Evolutionary conservation across 495 filamentous ascomycete genomes (phyloP), one percentile per base, ranked within the genome.

Genomic region (Neurospora sp.): DNA sequence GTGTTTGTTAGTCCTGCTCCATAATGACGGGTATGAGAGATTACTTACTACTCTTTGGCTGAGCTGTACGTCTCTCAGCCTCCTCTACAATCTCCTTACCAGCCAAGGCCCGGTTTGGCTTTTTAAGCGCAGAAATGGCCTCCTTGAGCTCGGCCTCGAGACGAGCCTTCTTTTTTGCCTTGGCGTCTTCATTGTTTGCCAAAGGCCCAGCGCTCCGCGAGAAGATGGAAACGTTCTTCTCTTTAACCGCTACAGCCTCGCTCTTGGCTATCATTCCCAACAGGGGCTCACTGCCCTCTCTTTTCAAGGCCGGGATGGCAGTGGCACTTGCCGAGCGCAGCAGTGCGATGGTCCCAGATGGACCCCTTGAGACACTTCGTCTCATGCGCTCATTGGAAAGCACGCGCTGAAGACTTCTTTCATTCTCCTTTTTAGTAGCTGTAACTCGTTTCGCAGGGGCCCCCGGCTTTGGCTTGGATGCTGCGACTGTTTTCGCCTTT

Each of bases 121-220:
- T 97, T 76, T 94, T 92, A 38, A 98, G 83, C 2, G 92, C 86
- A 12, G 88, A 84, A 72, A 98, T 98, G 14, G 95, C 96, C 41
- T 91, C 89, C 76, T 91, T 89, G 37, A 98, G 84, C 78, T 97
- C 92, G 72, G 90, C 90, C 72, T 96, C 91, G 7, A 97, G 83
- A 53, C 88, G 86, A 27, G 92, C 91, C 74, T 93, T 91, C 80
- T 92, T 92, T 75, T 87, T 89, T 68, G 90, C 80, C 80, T 91
- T 97, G 16, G 85, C 82, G 75, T 92, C 89, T 31, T 80, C 79
- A 44, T 74, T 71, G 44, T 68, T 79, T 40, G 69, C 27, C 53
- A 35, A 73, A 27, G 74, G 68, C 72, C 78, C 74, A 41, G 76
- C 68, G 69, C 76, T 75, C 69, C 78, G 70, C 22, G 76, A 71